These are phyloP conservation scores for Filobasidium floriforme DNA, from an alignment of 768 basidiomycete genomes.

Conservation along the genomic window DNA sequence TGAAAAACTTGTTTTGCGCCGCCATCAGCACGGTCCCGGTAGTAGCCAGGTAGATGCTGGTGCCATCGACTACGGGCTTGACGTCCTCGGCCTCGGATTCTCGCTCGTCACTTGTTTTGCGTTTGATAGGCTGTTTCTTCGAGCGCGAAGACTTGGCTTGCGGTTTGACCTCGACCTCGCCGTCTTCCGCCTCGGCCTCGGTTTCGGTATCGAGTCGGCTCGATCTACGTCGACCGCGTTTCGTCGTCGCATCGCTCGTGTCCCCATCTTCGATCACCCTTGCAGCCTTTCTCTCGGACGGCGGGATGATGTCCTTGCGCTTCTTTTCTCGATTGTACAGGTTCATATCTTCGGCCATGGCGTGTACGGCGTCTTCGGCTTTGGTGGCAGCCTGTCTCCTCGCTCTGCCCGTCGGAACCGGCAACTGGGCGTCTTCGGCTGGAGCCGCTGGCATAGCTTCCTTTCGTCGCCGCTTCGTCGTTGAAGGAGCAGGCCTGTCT, in stretches of 20 bases:
- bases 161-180: slow-evolving; percentile 8
- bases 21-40: slow-evolving; percentile 60
- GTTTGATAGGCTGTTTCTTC: slow-evolving; percentile 8
- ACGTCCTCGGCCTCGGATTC: slow-evolving; percentile 15
- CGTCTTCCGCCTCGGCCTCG: slow-evolving; percentile 18
- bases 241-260: background rate
- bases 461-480: slow-evolving; percentile 12
- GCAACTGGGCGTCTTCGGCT: background rate
- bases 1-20: slow-evolving; percentile 56
- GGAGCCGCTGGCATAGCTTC: background rate
- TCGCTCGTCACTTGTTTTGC: background rate
- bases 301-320: slow-evolving; percentile 25
- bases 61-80: slow-evolving; percentile 2
- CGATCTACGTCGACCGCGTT: background rate
- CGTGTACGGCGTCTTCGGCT: slow-evolving; percentile 49
- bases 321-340: slow-evolving; percentile 64
- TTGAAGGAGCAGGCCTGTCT: background rate
- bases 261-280: slow-evolving; percentile 3
- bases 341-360: slow-evolving; percentile 69
- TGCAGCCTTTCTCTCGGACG: slow-evolving; percentile 15
- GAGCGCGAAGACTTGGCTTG: background rate
- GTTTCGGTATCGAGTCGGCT: background rate
- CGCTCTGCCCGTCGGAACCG: slow-evolving; percentile 6
- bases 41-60: slow-evolving; percentile 55
- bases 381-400: slow-evolving; percentile 55